Conservation (phyloP, 306 rosid genomes). For the Quercus parvula region DNA sequence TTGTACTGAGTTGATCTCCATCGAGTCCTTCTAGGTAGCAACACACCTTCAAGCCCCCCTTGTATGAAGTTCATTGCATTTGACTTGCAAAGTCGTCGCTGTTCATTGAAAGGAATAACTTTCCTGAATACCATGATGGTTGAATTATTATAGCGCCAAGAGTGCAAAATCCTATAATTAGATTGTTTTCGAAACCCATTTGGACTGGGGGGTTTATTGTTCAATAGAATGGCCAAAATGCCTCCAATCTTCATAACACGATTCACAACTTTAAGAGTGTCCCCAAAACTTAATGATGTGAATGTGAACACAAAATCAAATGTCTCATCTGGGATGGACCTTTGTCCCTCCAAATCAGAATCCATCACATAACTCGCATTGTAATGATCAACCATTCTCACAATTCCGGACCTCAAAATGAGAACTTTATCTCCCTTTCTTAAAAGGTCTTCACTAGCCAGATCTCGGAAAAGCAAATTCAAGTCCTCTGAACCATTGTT, state of each 20-base stretch:
- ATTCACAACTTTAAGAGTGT: slow-evolving; percentile 39
- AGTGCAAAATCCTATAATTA: slow-evolving; percentile 48
- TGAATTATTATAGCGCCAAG: slow-evolving; percentile 33
- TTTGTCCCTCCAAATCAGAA: slow-evolving; percentile 36
- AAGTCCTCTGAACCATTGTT: slow-evolving; percentile 28
- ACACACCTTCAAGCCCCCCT: slow-evolving; percentile 45
- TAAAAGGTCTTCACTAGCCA: slow-evolving; percentile 52
- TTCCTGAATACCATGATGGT: slow-evolving; percentile 54
- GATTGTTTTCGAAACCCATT: slow-evolving; percentile 24
- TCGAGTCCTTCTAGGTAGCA: slow-evolving; percentile 30
- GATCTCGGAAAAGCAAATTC: slow-evolving; percentile 46
- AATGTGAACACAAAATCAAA: slow-evolving; percentile 48
- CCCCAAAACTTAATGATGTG: slow-evolving; percentile 23
- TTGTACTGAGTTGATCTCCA: slow-evolving; percentile 24
- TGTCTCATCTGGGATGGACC: slow-evolving; percentile 35
- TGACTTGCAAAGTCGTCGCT: slow-evolving; percentile 35
- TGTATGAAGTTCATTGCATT: slow-evolving; percentile 25
- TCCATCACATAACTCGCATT: slow-evolving; percentile 31
- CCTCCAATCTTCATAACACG: slow-evolving; percentile 51
- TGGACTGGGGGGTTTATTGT: slow-evolving; percentile 18
- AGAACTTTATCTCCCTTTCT: slow-evolving; percentile 42
- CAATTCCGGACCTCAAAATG: slow-evolving; percentile 36
- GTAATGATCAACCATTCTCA: slow-evolving; percentile 13
- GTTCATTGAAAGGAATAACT: slow-evolving; percentile 6
- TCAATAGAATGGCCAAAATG: slow-evolving; percentile 54